These are phyloP conservation scores for Iberis pinnata DNA, from an alignment of 345 rosid species.

Conservation along the genomic window DNA sequence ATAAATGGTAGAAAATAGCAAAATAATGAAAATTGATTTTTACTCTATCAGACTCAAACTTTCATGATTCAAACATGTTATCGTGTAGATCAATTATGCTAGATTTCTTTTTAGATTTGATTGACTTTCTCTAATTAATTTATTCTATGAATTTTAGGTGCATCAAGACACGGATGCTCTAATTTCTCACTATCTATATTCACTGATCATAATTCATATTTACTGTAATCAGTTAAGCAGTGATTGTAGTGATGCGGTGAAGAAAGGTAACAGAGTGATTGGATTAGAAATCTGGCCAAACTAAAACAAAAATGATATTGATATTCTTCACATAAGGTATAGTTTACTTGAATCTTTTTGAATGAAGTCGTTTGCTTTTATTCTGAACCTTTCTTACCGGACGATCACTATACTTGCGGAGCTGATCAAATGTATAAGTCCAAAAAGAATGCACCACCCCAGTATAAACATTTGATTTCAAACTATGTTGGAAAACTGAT, in stretches of 20 bases:
- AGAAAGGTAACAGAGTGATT: slow-evolving; percentile 73
- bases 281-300: slow-evolving; percentile 99
- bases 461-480: no score
- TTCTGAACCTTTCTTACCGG: no score
- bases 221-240: slow-evolving; percentile 90
- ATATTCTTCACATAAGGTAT: slow-evolving; percentile 85
- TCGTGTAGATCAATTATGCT: not conserved
- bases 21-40: not conserved
- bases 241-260: slow-evolving; percentile 72
- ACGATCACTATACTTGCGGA: slow-evolving; percentile 73
- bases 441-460: no score
- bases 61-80: not conserved
- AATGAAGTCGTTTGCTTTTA: no score
- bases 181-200: slow-evolving; percentile 78
- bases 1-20: no score
- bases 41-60: not conserved
- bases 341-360: no score
- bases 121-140: no score
- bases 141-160: slow-evolving; percentile 65
- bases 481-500: no score
- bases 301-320: slow-evolving; percentile 38
- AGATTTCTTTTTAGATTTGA: no score
- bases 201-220: slow-evolving; percentile 89
- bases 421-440: slow-evolving; percentile 51
- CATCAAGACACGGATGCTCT: slow-evolving; percentile 82